Evolutionary conservation across 2,329 filamentous ascomycete genomes (phyloP).

Genomic region (Amphichorda felina): DNA sequence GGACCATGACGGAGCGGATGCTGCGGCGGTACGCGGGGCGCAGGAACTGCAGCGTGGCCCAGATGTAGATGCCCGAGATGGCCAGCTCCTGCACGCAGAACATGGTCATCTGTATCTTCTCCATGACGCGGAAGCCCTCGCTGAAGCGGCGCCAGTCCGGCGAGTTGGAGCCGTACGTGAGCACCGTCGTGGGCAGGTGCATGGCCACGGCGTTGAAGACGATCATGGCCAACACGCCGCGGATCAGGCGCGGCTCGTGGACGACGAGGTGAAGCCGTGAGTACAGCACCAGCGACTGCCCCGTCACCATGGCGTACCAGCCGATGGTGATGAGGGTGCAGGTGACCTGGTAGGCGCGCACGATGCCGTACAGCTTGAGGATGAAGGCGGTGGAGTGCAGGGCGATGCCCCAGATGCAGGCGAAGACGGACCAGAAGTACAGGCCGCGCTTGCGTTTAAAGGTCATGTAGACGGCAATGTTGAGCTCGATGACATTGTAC

Average conservation of each 20-base stretch:
- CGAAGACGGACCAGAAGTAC: conserved; percentile 24
- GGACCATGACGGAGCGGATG: conserved; percentile 7
- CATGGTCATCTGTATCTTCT: conserved; percentile 38
- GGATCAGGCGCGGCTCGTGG: conserved; percentile 31
- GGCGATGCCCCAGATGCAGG: conserved; percentile 18
- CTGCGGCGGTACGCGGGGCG: background rate
- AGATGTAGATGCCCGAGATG: conserved; percentile 36
- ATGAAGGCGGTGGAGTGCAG: conserved; percentile 26
- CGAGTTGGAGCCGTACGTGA: conserved; percentile 37
- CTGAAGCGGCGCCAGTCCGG: conserved; percentile 2
- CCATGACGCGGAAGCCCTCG: conserved; percentile 20
- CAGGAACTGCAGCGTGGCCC: conserved; percentile 32
- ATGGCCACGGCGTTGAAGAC: conserved; percentile 36
- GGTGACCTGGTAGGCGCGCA: conserved; percentile 4
- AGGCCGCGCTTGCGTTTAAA: conserved; percentile 18
- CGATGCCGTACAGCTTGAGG: conserved; percentile 20
- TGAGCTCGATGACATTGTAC: conserved; percentile 22
- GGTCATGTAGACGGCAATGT: conserved; percentile 14
- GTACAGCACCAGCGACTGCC: conserved; percentile 45
- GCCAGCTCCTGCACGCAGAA: conserved; percentile 36
- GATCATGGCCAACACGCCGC: conserved; percentile 40
- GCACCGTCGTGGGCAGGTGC: conserved; percentile 37
- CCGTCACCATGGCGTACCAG: conserved; percentile 37
- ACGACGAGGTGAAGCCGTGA: conserved; percentile 46
- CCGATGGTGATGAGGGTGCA: conserved; percentile 3